These are phyloP conservation scores for Mollisia scopiformis DNA, from an alignment of 2,329 filamentous ascomycete genomes.

Conservation along the genomic window DNA sequence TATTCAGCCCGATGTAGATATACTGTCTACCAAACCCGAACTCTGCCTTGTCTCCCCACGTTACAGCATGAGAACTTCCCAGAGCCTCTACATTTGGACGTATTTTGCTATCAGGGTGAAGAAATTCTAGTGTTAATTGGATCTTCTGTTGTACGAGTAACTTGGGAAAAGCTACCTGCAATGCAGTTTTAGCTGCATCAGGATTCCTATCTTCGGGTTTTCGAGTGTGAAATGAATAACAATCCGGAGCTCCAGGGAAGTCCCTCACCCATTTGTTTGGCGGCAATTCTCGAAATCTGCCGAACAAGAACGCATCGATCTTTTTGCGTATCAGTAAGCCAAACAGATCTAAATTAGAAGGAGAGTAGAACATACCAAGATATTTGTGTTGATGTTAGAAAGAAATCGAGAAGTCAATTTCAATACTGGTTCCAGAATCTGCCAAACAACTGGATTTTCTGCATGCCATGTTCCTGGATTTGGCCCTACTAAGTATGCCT, in stretches of 20 bases:
- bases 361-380: not conserved
- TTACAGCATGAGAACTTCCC: not conserved
- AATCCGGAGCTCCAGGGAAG: not conserved
- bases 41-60: not conserved
- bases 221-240: not conserved
- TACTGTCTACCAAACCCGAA: not conserved
- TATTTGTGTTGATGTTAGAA: constrained; percentile 8
- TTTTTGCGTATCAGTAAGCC: not conserved
- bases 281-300: not conserved
- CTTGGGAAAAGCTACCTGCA: not conserved
- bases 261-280: not conserved
- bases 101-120: not conserved
- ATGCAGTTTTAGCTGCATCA: not conserved
- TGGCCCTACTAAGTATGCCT: not conserved
- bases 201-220: not conserved
- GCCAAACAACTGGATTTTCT: constrained; percentile 6
- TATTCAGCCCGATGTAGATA: not conserved
- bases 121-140: not conserved
- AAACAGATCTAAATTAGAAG: not conserved
- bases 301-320: constrained; percentile 3
- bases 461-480: constrained; percentile 1
- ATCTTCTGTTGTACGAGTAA: not conserved
- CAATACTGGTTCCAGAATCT: constrained; percentile 10
- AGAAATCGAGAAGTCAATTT: constrained; percentile 7
- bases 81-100: not conserved